Base-by-base conservation (phyloP, 106 monocot genomes). In the Dioscorea zingiberensis region DNA sequence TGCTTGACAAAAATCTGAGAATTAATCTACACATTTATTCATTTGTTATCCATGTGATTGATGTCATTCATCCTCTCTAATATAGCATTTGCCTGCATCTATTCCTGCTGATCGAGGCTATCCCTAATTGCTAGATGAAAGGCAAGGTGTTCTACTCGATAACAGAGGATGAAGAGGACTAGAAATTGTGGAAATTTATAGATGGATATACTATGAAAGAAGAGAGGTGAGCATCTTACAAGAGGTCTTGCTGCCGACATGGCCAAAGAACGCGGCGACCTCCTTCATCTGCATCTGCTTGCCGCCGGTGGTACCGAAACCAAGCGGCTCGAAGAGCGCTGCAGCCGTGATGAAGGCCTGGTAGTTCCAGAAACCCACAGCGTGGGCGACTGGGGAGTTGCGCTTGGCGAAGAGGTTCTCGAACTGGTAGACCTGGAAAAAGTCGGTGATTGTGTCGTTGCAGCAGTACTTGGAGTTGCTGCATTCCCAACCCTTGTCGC, bases 401-500 rank as follows among this genome's bases (percentile, higher is more conserved):
- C 97, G 80, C 73, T 97, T 92, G 73, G 83, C 51, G 79, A 97
- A 97, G 55, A 97, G 88, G 54, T 97, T 67, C 75, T 97, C 97
- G 68, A 97, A 97, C 76, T 97, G 97, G 64, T 88, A 86, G 4
- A 81, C 83, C 88, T 92, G 78, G 79, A 97, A 97, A 64, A 77
- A 75, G 55, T 97, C 92, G 5, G 72, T 80, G 70, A 97, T 88
- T 17, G 97, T 97, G 0, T 88, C 80, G 71, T 92, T 92, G 72
- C 97, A 97, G 84, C 97, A 97, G 76, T 74, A 97, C 46, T 79
- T 53, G 77, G 83, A 81, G 48, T 66, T 56, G 27, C 51, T 83
- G 80, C 97, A 97, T 70, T 97, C 97, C 97, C 97, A 97, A 0
- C 97, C 97, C 84, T 86, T 92, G 76, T 79, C 71, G 69, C 97